Conservation (phyloP, 2,329 filamentous ascomycete species). For the Sclerotinia subarctica region DNA sequence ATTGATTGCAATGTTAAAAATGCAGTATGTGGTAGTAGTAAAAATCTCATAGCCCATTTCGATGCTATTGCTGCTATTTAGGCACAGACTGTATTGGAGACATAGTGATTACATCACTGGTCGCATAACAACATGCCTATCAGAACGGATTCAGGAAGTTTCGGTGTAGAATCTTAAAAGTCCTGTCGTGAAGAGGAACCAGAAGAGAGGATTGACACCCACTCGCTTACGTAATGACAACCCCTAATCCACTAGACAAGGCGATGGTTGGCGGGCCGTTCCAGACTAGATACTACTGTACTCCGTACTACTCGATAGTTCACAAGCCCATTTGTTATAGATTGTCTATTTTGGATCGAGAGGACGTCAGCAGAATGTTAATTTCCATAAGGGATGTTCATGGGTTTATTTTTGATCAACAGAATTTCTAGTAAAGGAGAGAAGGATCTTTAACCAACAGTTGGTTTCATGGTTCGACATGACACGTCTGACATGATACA, state of each 20-base stretch:
- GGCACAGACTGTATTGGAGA: background rate
- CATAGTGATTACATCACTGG: background rate
- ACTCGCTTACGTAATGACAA: background rate
- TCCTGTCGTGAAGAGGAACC: background rate
- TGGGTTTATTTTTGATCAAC: background rate
- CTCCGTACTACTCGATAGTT: background rate
- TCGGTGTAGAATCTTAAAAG: background rate
- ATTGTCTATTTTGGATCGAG: background rate
- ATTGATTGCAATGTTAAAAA: background rate
- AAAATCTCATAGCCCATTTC: background rate
- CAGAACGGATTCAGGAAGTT: background rate
- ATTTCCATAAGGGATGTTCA: background rate
- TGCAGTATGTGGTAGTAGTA: background rate
- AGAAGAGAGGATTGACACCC: background rate
- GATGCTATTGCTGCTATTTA: background rate
- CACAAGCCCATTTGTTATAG: background rate
- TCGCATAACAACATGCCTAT: too few species aligned
- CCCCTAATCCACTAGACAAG: background rate
- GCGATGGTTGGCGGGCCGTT: background rate
- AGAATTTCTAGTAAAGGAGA: background rate
- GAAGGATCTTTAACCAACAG: background rate
- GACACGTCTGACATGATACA: slow-evolving; percentile 9
- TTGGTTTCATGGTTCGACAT: background rate
- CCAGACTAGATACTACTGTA: background rate
- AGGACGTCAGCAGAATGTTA: background rate